Evolutionary conservation across 306 rosid genomes (phyloP), one percentile per base, ranked within the genome.

Genomic region (Hippophae tibetana): DNA sequence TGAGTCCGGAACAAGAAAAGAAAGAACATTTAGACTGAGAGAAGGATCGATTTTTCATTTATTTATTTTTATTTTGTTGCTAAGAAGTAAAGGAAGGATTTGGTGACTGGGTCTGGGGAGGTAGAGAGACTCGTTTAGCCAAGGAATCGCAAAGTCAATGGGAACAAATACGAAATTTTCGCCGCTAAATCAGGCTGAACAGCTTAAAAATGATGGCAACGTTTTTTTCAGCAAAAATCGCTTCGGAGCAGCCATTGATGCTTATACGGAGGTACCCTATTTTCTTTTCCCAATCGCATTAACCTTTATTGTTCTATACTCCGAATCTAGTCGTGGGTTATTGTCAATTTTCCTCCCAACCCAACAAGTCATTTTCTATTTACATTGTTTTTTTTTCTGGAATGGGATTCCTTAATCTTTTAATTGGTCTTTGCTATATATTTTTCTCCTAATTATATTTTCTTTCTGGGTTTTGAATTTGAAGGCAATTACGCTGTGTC

Each of bases 241-340:
- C 9, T 82, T 78, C 27, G 81, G 82, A 13, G 99, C 99, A 10
- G 97, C 99, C 66, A 93, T 93, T 14, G 99, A 93, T 49, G 95
- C 94, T 10, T 93, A 93, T 57, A 93, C 99, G 10, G 89, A 82
- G 99, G 99, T 89, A 52, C 40, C 43, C n/a, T 23, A 38, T 0
- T 6, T 43, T 65, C 31, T 13, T 6, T 43, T 61, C 27, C 13
- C 31, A 3, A 10, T 42, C 6, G 5, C 52, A 42, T 2, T 10
- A 43, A 42, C 27, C 18, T 13, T 53, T 9, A 8, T 38, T 25
- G 27, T 10, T 5, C 49, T 25, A 11, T 5, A 6, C 57, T 10
- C 10, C 42, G 5, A 42, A 13, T 12, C 40, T 50, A 3, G 10
- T 62, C 38, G 7, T 52, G 61, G 60, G 31, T 65, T 64, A 9